Percentiles rank a stretch among this genome's conserved stretches.
Evolutionary conservation across 306 rosid species (phyloP).

Genomic region (Senna siamea): DNA sequence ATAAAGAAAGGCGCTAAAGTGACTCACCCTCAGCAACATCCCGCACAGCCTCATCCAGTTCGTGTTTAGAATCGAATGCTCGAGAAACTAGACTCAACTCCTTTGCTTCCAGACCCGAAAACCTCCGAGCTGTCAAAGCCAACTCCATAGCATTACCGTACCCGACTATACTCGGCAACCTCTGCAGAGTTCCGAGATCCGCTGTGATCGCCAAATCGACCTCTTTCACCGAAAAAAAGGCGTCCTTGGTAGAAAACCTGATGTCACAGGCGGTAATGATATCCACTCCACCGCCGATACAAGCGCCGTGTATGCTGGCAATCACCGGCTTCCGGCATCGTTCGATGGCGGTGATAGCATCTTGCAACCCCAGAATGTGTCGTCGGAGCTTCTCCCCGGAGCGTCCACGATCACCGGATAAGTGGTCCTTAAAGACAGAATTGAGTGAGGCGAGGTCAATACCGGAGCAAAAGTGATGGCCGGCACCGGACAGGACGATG

Average conservation of each 20-base stretch:
- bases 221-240: constrained; percentile 86
- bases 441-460: constrained; percentile 59
- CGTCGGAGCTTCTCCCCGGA: constrained; percentile 70
- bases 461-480: constrained; percentile 84
- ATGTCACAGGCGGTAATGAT: constrained; percentile 81
- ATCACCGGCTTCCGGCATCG: constrained; percentile 89
- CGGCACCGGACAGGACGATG: constrained; percentile 70
- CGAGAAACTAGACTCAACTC: constrained; percentile 68
- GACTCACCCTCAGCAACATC: constrained; percentile 59
- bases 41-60: constrained; percentile 54
- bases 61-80: constrained; percentile 51
- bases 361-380: constrained; percentile 66
- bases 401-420: constrained; percentile 51
- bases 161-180: constrained; percentile 79
- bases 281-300: constrained; percentile 85
- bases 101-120: constrained; percentile 79
- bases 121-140: constrained; percentile 78
- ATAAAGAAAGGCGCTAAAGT: neutral
- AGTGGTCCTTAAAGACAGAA: constrained; percentile 10
- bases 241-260: constrained; percentile 71
- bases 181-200: constrained; percentile 85
- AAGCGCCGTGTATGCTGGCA: constrained; percentile 74
- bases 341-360: constrained; percentile 71
- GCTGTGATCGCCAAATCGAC: constrained; percentile 85
- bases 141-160: constrained; percentile 77